These are phyloP conservation scores for Coemansia sp. DNA, from an alignment of 192 early-diverging fungal species.

Conservation along the genomic window DNA sequence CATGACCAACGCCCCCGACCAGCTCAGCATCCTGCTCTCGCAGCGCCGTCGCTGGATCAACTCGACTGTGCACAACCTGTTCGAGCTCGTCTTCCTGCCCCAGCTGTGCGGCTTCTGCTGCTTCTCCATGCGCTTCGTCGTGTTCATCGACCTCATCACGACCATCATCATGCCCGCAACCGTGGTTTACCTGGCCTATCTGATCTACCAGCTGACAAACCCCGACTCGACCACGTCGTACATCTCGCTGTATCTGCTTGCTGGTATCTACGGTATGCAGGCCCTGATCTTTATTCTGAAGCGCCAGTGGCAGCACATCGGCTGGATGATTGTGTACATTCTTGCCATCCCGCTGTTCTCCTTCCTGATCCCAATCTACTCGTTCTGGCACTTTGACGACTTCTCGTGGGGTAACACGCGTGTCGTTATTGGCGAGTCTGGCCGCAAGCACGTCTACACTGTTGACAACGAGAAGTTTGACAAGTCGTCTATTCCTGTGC, in stretches of 20 bases:
- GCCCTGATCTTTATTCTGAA: constrained; percentile 84
- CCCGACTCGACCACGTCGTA: constrained; percentile 65
- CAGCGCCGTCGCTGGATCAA: constrained; percentile 99
- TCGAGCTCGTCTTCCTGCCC: constrained; percentile 88
- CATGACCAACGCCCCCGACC: constrained; percentile 91
- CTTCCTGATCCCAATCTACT: constrained; percentile 79
- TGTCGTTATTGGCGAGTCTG: constrained; percentile 83
- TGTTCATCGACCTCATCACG: constrained; percentile 90
- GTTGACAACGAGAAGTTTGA: constrained; percentile 81
- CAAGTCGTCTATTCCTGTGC: constrained; percentile 69
- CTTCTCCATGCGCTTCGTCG: constrained; percentile 96
- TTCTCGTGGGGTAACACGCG: constrained; percentile 99
- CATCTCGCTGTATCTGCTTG: constrained; percentile 82
- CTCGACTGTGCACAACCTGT: constrained; percentile 97
- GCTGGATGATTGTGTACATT: constrained; percentile 97
- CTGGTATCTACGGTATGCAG: constrained; percentile 86
- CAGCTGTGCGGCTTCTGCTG: constrained; percentile 96
- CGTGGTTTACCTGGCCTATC: constrained; percentile 82
- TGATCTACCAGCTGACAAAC: constrained; percentile 64
- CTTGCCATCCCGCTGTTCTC: constrained; percentile 87
- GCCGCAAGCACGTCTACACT: constrained; percentile 64
- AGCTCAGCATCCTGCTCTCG: constrained; percentile 88
- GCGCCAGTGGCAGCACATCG: constrained; percentile 87
- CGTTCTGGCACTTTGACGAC: constrained; percentile 99
- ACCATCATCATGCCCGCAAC: constrained; percentile 93